These are phyloP conservation scores for Volvox carteri DNA, from an alignment of 163 green algal species.

Conservation along the genomic window DNA sequence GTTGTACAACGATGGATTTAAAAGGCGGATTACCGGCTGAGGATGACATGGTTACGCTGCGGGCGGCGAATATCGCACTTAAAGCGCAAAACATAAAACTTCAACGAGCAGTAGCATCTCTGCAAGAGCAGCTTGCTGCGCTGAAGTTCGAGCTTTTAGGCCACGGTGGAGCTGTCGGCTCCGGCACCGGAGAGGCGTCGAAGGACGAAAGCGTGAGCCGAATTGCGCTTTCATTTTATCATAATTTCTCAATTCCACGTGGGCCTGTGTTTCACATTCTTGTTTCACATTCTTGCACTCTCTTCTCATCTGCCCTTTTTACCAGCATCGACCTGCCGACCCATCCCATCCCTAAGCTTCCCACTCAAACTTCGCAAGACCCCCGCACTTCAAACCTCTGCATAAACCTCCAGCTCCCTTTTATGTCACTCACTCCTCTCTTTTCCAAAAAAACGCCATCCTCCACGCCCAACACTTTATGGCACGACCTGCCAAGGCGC, in stretches of 20 bases:
- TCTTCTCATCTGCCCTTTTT: neutral
- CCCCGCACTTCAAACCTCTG: no score
- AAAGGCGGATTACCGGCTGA: neutral
- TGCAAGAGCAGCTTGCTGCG: neutral
- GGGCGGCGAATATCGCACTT: neutral
- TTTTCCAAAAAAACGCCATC: no score
- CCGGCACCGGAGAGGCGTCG: neutral
- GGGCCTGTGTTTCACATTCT: neutral
- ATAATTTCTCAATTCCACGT: neutral
- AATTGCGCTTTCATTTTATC: no score
- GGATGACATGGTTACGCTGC: slow-evolving; percentile 5
- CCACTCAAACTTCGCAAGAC: neutral
- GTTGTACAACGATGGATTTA: neutral
- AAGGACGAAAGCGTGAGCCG: neutral
- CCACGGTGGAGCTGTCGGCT: neutral
- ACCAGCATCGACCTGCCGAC: neutral
- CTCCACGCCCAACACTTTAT: no score
- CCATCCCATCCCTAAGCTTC: neutral
- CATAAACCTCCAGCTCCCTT: no score
- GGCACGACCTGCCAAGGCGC: no score
- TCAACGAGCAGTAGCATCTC: neutral
- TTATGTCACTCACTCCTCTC: no score
- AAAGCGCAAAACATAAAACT: neutral
- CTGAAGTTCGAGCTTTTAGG: neutral
- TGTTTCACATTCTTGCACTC: neutral